A percentile compares a stretch with the other conserved stretches of the same genome.
Conservation (phyloP, 805 yeast species). For the Metschnikowia kunwiensis region DNA sequence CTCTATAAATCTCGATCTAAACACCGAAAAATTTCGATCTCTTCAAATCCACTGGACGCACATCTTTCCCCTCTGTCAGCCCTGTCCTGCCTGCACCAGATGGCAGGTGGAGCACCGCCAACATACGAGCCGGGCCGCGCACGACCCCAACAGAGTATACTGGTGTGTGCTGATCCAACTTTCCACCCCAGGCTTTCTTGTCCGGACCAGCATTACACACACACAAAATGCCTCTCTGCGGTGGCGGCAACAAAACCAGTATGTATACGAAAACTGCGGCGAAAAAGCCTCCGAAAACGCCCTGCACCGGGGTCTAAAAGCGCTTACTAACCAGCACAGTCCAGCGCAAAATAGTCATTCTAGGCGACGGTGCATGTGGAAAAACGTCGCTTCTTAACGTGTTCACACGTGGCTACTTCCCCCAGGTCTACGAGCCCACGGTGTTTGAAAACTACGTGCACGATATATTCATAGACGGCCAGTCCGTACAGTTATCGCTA, state of each 20-base stretch:
- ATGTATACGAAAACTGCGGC: constrained; percentile 20
- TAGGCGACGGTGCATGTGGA: constrained; percentile 99
- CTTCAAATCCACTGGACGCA: too few species aligned
- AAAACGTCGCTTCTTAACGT: constrained; percentile 92
- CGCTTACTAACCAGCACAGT: constrained; percentile 36
- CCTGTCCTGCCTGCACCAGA: too few species aligned
- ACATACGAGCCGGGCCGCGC: too few species aligned
- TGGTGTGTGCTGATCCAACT: too few species aligned
- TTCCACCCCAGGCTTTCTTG: too few species aligned
- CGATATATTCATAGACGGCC: constrained; percentile 93
- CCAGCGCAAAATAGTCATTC: constrained; percentile 87
- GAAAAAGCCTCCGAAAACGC: not conserved
- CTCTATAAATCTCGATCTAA: too few species aligned
- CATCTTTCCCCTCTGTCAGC: too few species aligned
- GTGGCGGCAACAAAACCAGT: constrained; percentile 42
- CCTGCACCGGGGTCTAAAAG: too few species aligned
- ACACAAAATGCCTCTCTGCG: constrained; percentile 39
- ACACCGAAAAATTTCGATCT: too few species aligned
- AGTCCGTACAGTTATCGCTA: constrained; percentile 83
- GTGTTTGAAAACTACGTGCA: constrained; percentile 97
- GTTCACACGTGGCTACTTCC: constrained; percentile 95
- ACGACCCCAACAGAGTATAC: too few species aligned
- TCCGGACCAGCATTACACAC: not conserved
- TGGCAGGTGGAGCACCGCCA: too few species aligned
- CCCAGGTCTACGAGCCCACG: constrained; percentile 97